These are phyloP conservation scores for Colletotrichum cereale DNA, from an alignment of 2,329 filamentous ascomycete species.

Conservation along the genomic window DNA sequence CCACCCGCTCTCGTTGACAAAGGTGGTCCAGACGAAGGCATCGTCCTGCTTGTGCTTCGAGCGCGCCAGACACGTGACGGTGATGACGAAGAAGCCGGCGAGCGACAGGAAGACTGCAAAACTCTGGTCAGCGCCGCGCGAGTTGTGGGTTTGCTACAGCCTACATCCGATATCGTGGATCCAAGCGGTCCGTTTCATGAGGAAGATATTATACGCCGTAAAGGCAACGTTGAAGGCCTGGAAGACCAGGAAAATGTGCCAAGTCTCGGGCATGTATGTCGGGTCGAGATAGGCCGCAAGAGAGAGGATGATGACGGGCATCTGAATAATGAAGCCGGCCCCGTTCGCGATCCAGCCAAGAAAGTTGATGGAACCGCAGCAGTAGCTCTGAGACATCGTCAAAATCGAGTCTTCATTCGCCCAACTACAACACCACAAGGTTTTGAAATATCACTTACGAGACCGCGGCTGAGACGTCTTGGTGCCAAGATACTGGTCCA, in stretches of 20 bases:
- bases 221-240: conserved; percentile 23
- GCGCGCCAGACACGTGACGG: conserved; percentile 47
- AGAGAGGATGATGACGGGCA: conserved; percentile 28
- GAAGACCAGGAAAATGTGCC: conserved; percentile 28
- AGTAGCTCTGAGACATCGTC: conserved; percentile 15
- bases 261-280: conserved; percentile 16
- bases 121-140: too few relatives aligned
- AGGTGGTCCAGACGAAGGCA: conserved; percentile 48
- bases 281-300: conserved; percentile 24
- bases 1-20: conserved; percentile 48
- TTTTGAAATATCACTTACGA: not conserved
- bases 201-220: conserved; percentile 23
- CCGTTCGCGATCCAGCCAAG: conserved; percentile 34
- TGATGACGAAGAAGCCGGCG: conserved; percentile 47
- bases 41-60: conserved; percentile 19
- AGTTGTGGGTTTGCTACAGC: not conserved
- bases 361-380: conserved; percentile 29
- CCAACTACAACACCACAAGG: not conserved
- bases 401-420: not conserved
- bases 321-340: conserved; percentile 35
- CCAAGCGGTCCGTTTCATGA: conserved; percentile 29
- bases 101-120: conserved; percentile 20
- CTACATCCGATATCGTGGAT: conserved; percentile 28
- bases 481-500: conserved; percentile 50
- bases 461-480: conserved; percentile 25